Percentiles rank a stretch among this genome's conserved stretches.
Conservation (phyloP, 208 protist genomes). For the Acanthamoeba sp. region DNA sequence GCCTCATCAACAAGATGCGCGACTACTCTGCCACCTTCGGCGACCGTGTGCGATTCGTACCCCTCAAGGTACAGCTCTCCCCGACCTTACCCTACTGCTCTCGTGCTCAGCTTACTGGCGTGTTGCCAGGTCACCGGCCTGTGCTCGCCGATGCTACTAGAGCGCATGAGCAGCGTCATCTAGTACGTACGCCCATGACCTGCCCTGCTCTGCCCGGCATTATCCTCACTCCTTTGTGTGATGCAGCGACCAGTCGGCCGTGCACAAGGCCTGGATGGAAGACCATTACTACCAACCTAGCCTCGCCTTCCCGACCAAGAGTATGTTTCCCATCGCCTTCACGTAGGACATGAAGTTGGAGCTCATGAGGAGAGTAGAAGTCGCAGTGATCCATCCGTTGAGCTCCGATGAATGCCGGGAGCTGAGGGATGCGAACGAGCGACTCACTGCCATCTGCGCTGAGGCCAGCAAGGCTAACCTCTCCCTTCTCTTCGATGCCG, state of each 20-base stretch:
- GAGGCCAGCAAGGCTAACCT: neutral
- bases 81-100: neutral
- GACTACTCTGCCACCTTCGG: conserved; percentile 3
- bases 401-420: neutral
- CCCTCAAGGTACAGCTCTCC: neutral
- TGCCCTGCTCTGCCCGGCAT: neutral
- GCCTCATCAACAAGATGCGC: conserved; percentile 15
- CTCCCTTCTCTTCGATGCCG: conserved; percentile 38
- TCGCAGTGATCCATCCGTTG: neutral
- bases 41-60: conserved; percentile 20
- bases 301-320: neutral
- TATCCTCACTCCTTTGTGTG: neutral
- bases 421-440: neutral
- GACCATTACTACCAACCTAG: neutral
- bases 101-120: neutral
- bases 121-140: neutral
- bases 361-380: neutral
- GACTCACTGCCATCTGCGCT: conserved; percentile 7
- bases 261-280: neutral
- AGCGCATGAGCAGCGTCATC: conserved; percentile 52
- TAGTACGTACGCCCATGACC: neutral
- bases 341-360: no score
- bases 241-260: neutral
- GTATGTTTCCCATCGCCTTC: no score
- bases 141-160: neutral